Percentiles rank a stretch among this genome's conserved stretches.
These are phyloP conservation scores for Kuraishia ogatae DNA, from an alignment of 805 yeast species.

Conservation along the genomic window DNA sequence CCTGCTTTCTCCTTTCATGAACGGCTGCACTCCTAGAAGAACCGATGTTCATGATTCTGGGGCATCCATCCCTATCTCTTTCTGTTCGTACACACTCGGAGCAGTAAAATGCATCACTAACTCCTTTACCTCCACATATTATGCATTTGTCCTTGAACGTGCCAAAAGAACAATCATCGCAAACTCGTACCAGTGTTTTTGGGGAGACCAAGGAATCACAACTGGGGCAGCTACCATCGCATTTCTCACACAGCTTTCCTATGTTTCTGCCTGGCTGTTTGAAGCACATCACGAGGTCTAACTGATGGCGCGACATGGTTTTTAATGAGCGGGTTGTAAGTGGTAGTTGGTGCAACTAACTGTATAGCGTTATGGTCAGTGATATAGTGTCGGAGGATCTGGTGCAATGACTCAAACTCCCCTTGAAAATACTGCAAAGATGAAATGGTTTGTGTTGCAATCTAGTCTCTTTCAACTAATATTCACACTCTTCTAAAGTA, in stretches of 20 bases:
- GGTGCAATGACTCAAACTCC: no score
- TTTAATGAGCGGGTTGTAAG: not conserved
- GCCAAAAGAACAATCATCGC: constrained; percentile 83
- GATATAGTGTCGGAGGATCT: no score
- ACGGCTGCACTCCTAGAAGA: constrained; percentile 60
- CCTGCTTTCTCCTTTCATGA: constrained; percentile 41
- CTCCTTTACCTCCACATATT: constrained; percentile 61
- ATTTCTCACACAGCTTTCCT: constrained; percentile 71
- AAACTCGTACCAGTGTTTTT: constrained; percentile 54
- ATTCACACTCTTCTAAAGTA: no score
- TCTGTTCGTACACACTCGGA: constrained; percentile 75
- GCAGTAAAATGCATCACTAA: constrained; percentile 73
- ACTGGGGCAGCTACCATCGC: constrained; percentile 88
- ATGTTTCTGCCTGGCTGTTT: constrained; percentile 70
- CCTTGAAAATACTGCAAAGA: no score
- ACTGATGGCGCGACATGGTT: constrained; percentile 81
- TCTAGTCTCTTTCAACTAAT: no score
- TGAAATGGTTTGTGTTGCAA: no score
- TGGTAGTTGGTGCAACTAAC: not conserved
- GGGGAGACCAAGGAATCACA: constrained; percentile 85
- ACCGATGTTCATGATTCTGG: constrained; percentile 74
- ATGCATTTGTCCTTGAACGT: constrained; percentile 57
- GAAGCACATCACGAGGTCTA: constrained; percentile 75
- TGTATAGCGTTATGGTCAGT: no score
- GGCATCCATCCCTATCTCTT: constrained; percentile 88